Evolutionary conservation across 768 basidiomycete species (phyloP).

Genomic region (Guyanaporus albipodus): DNA sequence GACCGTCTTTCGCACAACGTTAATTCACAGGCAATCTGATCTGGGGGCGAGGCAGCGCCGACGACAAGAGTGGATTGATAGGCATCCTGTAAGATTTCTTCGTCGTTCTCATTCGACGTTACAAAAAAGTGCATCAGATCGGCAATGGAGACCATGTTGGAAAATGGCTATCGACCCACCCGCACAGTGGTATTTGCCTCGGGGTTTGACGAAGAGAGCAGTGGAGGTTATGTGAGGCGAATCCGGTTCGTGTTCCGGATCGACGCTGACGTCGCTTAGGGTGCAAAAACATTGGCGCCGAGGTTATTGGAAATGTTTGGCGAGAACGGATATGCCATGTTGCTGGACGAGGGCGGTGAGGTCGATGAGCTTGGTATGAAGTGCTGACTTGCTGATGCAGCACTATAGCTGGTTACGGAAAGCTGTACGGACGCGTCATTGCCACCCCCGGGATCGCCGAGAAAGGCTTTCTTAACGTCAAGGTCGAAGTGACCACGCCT

Average conservation of each 20-base stretch:
- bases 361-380: not conserved
- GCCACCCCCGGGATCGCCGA: not conserved
- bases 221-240: slow-evolving; percentile 32
- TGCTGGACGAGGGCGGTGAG: not conserved
- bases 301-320: not conserved
- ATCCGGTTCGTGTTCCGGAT: not conserved
- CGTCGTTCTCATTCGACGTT: not conserved
- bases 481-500: not conserved
- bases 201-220: slow-evolving; percentile 76
- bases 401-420: not conserved
- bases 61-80: not conserved
- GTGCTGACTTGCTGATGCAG: not conserved
- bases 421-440: not conserved
- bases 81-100: not conserved
- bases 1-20: not conserved
- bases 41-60: not conserved
- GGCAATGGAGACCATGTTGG: slow-evolving; percentile 39
- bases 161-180: slow-evolving; percentile 59
- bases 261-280: not conserved
- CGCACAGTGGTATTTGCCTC: slow-evolving; percentile 60
- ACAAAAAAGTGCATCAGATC: not conserved
- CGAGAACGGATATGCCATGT: not conserved
- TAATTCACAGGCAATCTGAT: not conserved
- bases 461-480: not conserved
- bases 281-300: not conserved